Base-by-base conservation (phyloP, 1,284 basidiomycete species). In the Pseudozyma sp. region DNA sequence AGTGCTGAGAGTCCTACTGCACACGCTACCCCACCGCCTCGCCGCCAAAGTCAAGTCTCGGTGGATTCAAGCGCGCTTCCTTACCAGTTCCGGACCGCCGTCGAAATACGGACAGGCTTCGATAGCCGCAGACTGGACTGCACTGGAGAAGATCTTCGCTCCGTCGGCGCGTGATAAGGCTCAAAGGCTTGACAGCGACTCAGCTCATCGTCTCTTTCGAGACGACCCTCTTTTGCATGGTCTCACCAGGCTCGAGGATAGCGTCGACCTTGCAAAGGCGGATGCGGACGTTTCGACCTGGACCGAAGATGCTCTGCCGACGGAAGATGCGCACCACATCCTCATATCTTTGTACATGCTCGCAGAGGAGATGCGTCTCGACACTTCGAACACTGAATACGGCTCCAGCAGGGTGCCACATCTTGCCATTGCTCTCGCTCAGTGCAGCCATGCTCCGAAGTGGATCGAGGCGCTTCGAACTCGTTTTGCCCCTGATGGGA, bases 321-420 rank as follows among this genome's bases (percentile, higher is more conserved):
- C 7, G 7, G 30, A 40, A 5, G 67, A 69, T 5, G 52, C 54
- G n/a, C 13, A 48, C 7, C 50, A 51, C 16, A 34, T 52, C 3
- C 24, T 56, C n/a, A 7, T 60, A 31, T 45, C 35, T 37, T 65
- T 81, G 24, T 78, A 81, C 54, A 59, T 81, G 34, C 61, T 74
- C 30, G 75, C 77, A 24, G 68, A 74, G 34, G 77, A 81, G 34
- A 58, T 65, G 7, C 61, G 44, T 13, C 62, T 73, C 34, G 73
- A 75, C 40, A 37, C 44, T 7, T 64, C 61, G 10, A 37, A 50
- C 7, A 7, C 56, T n/a, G 33, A 30, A 10, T 34, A 37, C 1
- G 56, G 46, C 10, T 44, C 39, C 13, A 24, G n/a, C 17, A 47
- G 44, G 10, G 50, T 64, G 19, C 56, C 40, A 6, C 17, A 51